Evolutionary conservation across 2,329 filamentous ascomycete species (phyloP), one percentile per base, ranked within the genome.

Genomic region (Fusarium scirpi): DNA sequence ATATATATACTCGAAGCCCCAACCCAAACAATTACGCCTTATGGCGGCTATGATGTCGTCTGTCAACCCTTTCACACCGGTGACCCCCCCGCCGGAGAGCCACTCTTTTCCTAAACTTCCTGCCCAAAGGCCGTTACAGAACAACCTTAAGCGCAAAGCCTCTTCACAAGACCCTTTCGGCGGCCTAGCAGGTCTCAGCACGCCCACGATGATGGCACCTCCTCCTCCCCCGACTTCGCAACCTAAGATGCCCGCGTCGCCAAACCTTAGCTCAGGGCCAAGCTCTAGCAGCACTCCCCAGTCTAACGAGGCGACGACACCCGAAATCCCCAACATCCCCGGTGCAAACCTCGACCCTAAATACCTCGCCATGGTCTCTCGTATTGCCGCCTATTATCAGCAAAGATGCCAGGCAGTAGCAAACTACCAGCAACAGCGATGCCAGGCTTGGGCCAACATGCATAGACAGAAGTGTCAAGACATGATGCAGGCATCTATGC

Each of bases 381-480:
- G 83, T 57, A 85, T 85, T 56, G 83, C 83, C 15, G 78, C 80
- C 56, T 85, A 83, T 75, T 85, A 85, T 69, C 83, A 85, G 70
- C 83, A 85, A 73, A 80, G 83, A 20, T 83, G 80, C 71, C 82
- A 83, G 70, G 83, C 83, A 56, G 79, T 84, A 25, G 78, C 82
- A 69, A 82, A 82, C 73, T 82, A 79, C 65, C 83, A 85, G 74
- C 83, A 84, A 66, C 83, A 84, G 76, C 77, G 81, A 46, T 85
- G 83, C 70, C 82, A 84, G 76, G 81, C 81, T 9, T 85, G 83
- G 83, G 83, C 83, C 58, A 80, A 76, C 67, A 77, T 81, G 73
- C 82, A 85, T 73, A 80, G 82, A 44, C 81, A 84, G 69, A 82
- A 83, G 72, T 83, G 81, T 68, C 83, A 84, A 74, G 83, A 85